Percentiles rank a stretch among this genome's conserved stretches.
Evolutionary conservation across 352 stramenopile species (phyloP).

Genomic region (Phytophthora syringae): DNA sequence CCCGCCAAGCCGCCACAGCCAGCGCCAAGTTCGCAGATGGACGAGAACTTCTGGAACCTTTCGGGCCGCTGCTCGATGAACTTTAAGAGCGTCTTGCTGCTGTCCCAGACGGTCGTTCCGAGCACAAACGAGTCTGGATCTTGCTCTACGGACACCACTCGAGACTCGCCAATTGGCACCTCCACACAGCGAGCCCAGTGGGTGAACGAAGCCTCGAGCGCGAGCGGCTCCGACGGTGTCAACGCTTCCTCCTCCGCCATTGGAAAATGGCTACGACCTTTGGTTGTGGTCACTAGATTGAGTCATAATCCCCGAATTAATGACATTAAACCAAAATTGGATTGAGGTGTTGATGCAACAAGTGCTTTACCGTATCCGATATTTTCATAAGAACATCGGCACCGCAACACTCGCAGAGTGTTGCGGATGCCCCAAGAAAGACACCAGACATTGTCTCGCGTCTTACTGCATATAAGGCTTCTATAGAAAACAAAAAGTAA

Average conservation of each 20-base stretch:
- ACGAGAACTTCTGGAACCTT: slow-evolving; percentile 61
- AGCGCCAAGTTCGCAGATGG: slow-evolving; percentile 78
- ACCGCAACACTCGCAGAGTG: too few relatives aligned
- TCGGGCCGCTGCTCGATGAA: slow-evolving; percentile 74
- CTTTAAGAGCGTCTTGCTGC: slow-evolving; percentile 87
- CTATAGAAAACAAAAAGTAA: too few relatives aligned
- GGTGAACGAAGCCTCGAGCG: slow-evolving; percentile 80
- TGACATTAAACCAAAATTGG: slow-evolving; percentile 37
- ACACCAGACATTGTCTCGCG: too few relatives aligned
- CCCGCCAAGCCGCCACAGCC: slow-evolving; percentile 76
- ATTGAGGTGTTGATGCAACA: slow-evolving; percentile 29
- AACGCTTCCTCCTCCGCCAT: slow-evolving; percentile 72
- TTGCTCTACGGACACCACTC: slow-evolving; percentile 68
- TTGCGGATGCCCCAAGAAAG: too few relatives aligned
- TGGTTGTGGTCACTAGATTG: slow-evolving; percentile 16
- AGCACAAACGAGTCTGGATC: slow-evolving; percentile 86
- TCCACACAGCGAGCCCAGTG: slow-evolving; percentile 83
- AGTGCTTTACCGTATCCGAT: slow-evolving; percentile 18
- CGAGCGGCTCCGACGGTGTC: slow-evolving; percentile 60
- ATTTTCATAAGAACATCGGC: too few relatives aligned
- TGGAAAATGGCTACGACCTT: slow-evolving; percentile 18
- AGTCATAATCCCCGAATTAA: neutral
- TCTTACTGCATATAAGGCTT: too few relatives aligned
- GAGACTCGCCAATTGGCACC: slow-evolving; percentile 47
- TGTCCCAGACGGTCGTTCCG: slow-evolving; percentile 86